phyloP scores from a whole-genome alignment of 345 rosid genomes.

The Toxicodendron radicans region DNA sequence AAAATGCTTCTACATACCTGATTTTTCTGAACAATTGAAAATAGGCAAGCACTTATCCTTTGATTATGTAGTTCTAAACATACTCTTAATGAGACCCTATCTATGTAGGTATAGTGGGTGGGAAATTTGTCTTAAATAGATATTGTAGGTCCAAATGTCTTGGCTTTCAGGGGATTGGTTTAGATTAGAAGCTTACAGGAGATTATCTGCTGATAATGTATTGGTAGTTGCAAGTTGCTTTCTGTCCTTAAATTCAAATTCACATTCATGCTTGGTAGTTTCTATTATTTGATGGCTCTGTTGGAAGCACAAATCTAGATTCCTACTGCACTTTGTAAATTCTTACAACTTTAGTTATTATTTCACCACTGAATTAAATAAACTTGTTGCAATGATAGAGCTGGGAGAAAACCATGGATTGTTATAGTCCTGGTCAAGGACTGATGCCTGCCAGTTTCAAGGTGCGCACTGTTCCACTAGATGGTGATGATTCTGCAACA shows the following conservation, averaged over 20 bases:
- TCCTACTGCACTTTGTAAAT: conserved; percentile 2
- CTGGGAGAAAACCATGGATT: conserved; percentile 99
- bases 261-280: not conserved
- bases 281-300: conserved; percentile 3
- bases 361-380: not conserved
- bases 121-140: too few relatives aligned
- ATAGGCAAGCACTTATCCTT: not conserved
- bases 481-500: conserved; percentile 75
- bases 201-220: not conserved
- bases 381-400: conserved; percentile 46
- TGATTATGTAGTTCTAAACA: not conserved
- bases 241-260: not conserved
- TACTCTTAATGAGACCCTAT: not conserved
- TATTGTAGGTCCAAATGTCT: too few relatives aligned
- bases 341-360: not conserved
- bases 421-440: conserved; percentile 96
- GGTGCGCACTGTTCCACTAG: conserved; percentile 81
- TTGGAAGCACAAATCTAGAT: not conserved
- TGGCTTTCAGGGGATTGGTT: too few relatives aligned
- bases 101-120: too few relatives aligned
- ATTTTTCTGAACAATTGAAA: not conserved
- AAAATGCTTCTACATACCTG: not conserved
- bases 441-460: conserved; percentile 97
- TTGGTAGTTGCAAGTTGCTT: not conserved
- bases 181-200: not conserved